Evolutionary conservation across 768 basidiomycete genomes (phyloP).

Genomic region (Coprinellus micaceus): DNA sequence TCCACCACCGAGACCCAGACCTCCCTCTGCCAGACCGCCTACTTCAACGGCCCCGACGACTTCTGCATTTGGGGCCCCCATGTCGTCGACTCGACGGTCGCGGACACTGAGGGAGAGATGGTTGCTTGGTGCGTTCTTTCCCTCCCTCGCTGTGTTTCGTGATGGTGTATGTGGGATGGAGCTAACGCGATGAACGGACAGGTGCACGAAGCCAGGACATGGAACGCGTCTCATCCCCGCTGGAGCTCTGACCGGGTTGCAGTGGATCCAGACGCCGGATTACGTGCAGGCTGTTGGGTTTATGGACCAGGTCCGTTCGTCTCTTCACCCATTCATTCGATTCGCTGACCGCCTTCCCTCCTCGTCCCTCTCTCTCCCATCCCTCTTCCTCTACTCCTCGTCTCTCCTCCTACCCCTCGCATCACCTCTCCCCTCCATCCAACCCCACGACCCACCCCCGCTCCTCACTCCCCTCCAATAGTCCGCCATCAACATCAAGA

Average conservation of each 20-base stretch:
- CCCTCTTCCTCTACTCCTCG: too few species aligned
- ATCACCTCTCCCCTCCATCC: too few species aligned
- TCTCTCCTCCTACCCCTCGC: too few species aligned
- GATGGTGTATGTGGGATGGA: too few species aligned
- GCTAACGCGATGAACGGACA: too few species aligned
- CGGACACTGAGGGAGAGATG: slow-evolving; percentile 66
- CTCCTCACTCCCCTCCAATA: too few species aligned
- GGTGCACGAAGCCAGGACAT: slow-evolving; percentile 66
- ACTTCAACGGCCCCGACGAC: slow-evolving; percentile 55
- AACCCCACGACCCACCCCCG: too few species aligned
- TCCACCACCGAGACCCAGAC: slow-evolving; percentile 56
- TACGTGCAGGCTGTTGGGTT: slow-evolving; percentile 36
- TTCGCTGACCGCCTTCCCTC: too few species aligned
- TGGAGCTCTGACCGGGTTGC: slow-evolving; percentile 62
- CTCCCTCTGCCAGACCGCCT: slow-evolving; percentile 61
- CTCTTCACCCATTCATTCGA: too few species aligned
- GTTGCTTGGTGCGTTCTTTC: too few species aligned
- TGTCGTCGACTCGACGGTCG: slow-evolving; percentile 52
- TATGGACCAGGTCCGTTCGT: slow-evolving; percentile 43
- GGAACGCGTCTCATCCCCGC: slow-evolving; percentile 71
- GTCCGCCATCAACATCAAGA: slow-evolving; percentile 44
- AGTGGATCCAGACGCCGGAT: slow-evolving; percentile 58
- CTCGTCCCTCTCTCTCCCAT: too few species aligned
- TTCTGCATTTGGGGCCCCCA: slow-evolving; percentile 69
- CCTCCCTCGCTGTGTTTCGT: too few species aligned